phyloP scores from a whole-genome alignment of 306 rosid genomes.

The Abrus precatorius region DNA sequence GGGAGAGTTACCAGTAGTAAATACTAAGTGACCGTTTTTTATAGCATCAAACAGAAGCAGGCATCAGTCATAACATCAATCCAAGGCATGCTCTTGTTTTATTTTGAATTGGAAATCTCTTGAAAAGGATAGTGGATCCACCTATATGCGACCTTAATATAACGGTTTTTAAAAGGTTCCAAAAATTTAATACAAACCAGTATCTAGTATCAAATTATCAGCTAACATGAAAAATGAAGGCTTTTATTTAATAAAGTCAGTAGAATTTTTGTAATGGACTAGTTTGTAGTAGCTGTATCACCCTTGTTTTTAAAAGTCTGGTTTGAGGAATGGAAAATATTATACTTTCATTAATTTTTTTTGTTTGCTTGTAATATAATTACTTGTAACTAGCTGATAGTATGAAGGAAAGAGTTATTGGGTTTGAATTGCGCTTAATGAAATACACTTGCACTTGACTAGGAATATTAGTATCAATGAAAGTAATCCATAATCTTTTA shows the following conservation, averaged over 20 bases:
- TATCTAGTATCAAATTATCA: neutral
- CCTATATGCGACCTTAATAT: neutral
- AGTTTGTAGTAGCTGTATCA: too few species aligned
- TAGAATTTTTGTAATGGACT: too few species aligned
- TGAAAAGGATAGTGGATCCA: too few species aligned
- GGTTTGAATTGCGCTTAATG: neutral
- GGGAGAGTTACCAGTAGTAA: constrained; percentile 28
- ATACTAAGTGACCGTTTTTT: constrained; percentile 21
- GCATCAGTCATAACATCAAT: constrained; percentile 1
- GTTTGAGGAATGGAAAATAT: too few species aligned
- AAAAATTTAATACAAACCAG: neutral
- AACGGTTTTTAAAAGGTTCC: neutral
- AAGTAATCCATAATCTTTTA: neutral
- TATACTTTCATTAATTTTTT: neutral
- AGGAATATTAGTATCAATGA: neutral
- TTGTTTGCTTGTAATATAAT: neutral
- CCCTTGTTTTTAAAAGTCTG: too few species aligned
- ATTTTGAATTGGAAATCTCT: too few species aligned
- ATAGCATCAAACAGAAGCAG: constrained; percentile 10
- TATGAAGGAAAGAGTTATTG: neutral
- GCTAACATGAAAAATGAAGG: neutral
- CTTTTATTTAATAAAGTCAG: too few species aligned
- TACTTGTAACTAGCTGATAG: neutral
- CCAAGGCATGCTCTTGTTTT: constrained; percentile 5
- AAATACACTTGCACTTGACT: neutral